Conservation (phyloP, 805 yeast species). For the Saccharomycopsis fermentans region DNA sequence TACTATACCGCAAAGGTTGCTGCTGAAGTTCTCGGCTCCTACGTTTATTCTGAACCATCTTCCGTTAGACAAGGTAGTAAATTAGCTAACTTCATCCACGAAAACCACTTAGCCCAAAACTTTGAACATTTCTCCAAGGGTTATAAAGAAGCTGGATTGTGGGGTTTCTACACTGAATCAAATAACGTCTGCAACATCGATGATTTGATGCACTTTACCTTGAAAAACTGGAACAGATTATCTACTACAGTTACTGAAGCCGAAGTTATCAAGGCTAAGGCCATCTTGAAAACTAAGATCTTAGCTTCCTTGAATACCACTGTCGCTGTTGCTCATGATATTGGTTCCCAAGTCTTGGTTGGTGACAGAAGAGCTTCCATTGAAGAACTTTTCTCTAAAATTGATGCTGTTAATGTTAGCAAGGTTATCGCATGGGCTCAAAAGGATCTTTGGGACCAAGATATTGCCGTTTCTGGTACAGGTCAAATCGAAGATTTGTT, state of each 20-base stretch:
- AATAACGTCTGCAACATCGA: slow-evolving; percentile 52
- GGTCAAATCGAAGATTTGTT: slow-evolving; percentile 80
- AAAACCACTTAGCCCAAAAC: slow-evolving; percentile 63
- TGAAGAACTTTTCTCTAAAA: slow-evolving; percentile 46
- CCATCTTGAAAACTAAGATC: slow-evolving; percentile 53
- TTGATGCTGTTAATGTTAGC: slow-evolving; percentile 52
- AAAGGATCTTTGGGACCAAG: slow-evolving; percentile 71
- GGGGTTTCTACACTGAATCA: slow-evolving; percentile 69
- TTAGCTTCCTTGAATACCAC: slow-evolving; percentile 41
- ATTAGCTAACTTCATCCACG: slow-evolving; percentile 57
- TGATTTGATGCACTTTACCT: slow-evolving; percentile 69
- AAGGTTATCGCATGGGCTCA: slow-evolving; percentile 68
- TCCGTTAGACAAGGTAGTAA: slow-evolving; percentile 56
- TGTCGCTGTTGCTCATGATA: slow-evolving; percentile 40
- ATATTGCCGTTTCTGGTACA: slow-evolving; percentile 71
- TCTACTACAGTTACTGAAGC: slow-evolving; percentile 64
- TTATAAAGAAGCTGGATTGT: slow-evolving; percentile 70
- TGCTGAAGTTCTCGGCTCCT: slow-evolving; percentile 49
- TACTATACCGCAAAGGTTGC: slow-evolving; percentile 68
- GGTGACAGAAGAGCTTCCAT: slow-evolving; percentile 53
- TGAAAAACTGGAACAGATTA: slow-evolving; percentile 84
- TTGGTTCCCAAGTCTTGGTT: slow-evolving; percentile 51
- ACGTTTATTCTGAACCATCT: slow-evolving; percentile 43
- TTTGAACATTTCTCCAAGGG: slow-evolving; percentile 64
- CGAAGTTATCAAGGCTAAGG: slow-evolving; percentile 72